A percentile compares a stretch with the other conserved stretches of the same genome.
These are phyloP conservation scores for Epichloe gansuensis DNA, from an alignment of 2,329 filamentous ascomycete genomes.

Conservation along the genomic window DNA sequence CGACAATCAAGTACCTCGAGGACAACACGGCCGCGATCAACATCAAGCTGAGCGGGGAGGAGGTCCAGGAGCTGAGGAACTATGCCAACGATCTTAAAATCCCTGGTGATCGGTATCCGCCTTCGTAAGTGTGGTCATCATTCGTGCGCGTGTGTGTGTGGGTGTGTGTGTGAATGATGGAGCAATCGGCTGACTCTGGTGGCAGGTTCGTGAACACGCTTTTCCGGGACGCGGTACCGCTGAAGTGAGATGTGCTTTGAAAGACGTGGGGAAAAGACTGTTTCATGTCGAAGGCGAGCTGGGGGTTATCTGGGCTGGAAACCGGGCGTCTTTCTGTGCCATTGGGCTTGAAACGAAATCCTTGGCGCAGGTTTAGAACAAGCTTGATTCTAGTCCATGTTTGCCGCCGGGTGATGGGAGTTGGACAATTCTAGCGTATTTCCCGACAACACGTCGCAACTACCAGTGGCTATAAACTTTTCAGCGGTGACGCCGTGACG, in stretches of 20 bases:
- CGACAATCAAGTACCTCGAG: conserved; percentile 33
- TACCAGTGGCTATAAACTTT: too few relatives aligned
- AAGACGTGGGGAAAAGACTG: not conserved
- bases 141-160: not conserved
- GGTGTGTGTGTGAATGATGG: not conserved
- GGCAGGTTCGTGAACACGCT: not conserved
- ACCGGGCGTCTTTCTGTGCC: too few relatives aligned
- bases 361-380: too few relatives aligned
- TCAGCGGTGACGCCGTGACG: too few relatives aligned
- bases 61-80: conserved; percentile 22
- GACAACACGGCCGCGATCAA: conserved; percentile 28
- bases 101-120: conserved; percentile 14
- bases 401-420: too few relatives aligned
- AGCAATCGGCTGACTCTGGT: not conserved
- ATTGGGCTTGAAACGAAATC: too few relatives aligned
- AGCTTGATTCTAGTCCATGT: too few relatives aligned
- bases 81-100: conserved; percentile 16
- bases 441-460: too few relatives aligned
- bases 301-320: too few relatives aligned
- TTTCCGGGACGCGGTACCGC: not conserved
- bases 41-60: conserved; percentile 21
- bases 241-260: not conserved
- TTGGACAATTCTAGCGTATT: too few relatives aligned
- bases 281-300: too few relatives aligned
- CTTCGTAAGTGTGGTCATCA: conserved; percentile 2